These are phyloP conservation scores for Cutaneotrichosporon daszewskae DNA, from an alignment of 1,284 basidiomycete species.

Conservation along the genomic window DNA sequence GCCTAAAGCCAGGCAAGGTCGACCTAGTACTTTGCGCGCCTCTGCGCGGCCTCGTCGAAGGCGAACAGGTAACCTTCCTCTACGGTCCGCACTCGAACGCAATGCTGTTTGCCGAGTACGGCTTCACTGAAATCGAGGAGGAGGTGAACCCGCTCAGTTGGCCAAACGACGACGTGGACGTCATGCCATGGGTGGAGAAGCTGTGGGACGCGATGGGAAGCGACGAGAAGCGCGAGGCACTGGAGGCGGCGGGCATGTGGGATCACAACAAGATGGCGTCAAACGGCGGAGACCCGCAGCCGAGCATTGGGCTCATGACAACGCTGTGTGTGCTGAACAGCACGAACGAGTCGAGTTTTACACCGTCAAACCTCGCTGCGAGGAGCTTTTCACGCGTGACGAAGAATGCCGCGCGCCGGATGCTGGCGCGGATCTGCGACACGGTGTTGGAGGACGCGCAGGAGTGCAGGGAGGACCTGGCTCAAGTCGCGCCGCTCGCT, in stretches of 20 bases:
- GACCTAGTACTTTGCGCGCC: constrained; percentile 57
- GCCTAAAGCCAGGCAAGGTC: constrained; percentile 44
- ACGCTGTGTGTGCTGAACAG: constrained; percentile 12
- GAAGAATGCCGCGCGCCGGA: constrained; percentile 7
- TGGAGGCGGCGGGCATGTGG: constrained; percentile 15
- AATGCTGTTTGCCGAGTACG: constrained; percentile 74
- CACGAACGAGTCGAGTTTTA: constrained; percentile 6
- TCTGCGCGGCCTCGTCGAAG: constrained; percentile 47
- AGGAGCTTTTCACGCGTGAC: constrained; percentile 9
- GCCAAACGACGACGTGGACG: constrained; percentile 54
- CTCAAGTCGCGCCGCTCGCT: not conserved
- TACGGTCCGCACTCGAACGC: constrained; percentile 72
- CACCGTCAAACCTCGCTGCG: constrained; percentile 4
- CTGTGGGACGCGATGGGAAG: constrained; percentile 35
- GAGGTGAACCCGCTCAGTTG: constrained; percentile 21
- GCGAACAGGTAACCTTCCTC: constrained; percentile 63
- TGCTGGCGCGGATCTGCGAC: constrained; percentile 12
- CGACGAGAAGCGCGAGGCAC: constrained; percentile 11
- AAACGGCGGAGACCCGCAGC: constrained; percentile 17
- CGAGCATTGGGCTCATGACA: constrained; percentile 12
- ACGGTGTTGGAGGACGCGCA: constrained; percentile 8
- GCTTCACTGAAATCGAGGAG: constrained; percentile 57
- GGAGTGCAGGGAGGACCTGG: constrained; percentile 9
- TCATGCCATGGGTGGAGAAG: constrained; percentile 56
- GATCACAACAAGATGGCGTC: constrained; percentile 14